Percentiles rank a stretch among this genome's conserved stretches.
phyloP scores from a whole-genome alignment of 2,329 filamentous ascomycete species.

The Scorias spongiosa region DNA sequence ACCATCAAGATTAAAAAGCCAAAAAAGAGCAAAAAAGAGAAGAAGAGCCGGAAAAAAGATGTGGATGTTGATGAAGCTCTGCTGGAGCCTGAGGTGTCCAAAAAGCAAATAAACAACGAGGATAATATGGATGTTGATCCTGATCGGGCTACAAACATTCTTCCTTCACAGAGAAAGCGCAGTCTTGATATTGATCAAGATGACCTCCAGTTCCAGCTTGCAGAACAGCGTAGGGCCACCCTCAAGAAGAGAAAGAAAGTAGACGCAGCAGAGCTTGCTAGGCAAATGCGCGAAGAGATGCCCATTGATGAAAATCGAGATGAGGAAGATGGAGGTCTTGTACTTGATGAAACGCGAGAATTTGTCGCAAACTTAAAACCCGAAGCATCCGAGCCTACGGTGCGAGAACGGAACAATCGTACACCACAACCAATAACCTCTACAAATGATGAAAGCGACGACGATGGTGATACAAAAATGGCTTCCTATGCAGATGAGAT shows the following conservation, averaged over 20 bases:
- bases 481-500: conserved; percentile 16
- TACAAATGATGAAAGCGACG: conserved; percentile 35
- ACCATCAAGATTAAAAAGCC: conserved; percentile 89
- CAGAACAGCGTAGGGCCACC: conserved; percentile 65
- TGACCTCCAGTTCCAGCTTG: conserved; percentile 73
- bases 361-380: conserved; percentile 77
- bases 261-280: conserved; percentile 73
- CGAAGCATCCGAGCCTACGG: conserved; percentile 33
- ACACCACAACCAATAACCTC: conserved; percentile 9
- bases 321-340: conserved; percentile 48
- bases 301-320: conserved; percentile 45
- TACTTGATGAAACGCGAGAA: conserved; percentile 93
- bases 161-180: conserved; percentile 40
- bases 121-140: conserved; percentile 64
- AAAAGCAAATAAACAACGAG: conserved; percentile 21
- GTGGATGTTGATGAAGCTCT: conserved; percentile 43
- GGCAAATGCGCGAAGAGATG: conserved; percentile 55
- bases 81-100: conserved; percentile 13
- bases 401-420: conserved; percentile 17
- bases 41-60: conserved; percentile 48
- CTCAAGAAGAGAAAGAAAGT: conserved; percentile 85
- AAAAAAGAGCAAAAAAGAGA: conserved; percentile 49
- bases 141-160: conserved; percentile 13
- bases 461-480: conserved; percentile 28
- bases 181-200: conserved; percentile 70